phyloP scores from a whole-genome alignment of 805 yeast genomes.

The Wickerhamiella cacticola region DNA sequence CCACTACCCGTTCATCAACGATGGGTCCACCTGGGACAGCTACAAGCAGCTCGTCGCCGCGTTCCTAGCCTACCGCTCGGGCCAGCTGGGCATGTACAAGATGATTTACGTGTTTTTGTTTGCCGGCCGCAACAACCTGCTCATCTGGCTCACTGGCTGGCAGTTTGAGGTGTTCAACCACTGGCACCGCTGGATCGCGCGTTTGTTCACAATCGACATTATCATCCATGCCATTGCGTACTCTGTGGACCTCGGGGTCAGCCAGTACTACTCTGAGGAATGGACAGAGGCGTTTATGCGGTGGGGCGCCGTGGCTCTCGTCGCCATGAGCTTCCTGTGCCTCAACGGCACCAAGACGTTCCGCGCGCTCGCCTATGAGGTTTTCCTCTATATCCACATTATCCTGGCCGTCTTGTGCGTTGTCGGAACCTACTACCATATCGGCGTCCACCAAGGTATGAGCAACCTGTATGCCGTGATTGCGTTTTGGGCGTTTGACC shows the following conservation, averaged over 20 bases:
- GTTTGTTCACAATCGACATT: conserved; percentile 37
- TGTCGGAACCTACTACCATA: conserved; percentile 48
- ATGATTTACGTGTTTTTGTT: conserved; percentile 48
- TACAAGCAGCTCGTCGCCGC: conserved; percentile 1
- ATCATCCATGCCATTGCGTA: conserved; percentile 45
- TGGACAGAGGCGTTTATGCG: conserved; percentile 20
- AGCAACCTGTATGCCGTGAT: conserved; percentile 41
- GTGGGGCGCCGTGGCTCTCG: conserved; percentile 24
- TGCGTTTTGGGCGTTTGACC: conserved; percentile 57
- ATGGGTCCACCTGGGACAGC: neutral
- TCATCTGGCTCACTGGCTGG: conserved; percentile 46
- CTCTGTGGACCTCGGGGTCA: conserved; percentile 30
- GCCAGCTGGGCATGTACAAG: conserved; percentile 18
- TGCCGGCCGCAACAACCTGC: conserved; percentile 56
- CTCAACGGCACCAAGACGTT: conserved; percentile 30
- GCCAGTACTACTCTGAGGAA: conserved; percentile 23
- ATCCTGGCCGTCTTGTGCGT: conserved; percentile 42
- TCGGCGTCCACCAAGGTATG: conserved; percentile 22
- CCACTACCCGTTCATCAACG: conserved; percentile 3
- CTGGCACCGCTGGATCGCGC: conserved; percentile 53
- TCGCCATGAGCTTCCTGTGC: conserved; percentile 28
- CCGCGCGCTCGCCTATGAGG: conserved; percentile 45
- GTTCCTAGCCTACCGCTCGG: conserved; percentile 30
- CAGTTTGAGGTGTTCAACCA: conserved; percentile 42
- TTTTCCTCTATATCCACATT: conserved; percentile 45